These are phyloP conservation scores for Gonium pectorale DNA, from an alignment of 139 green algal genomes.

Conservation along the genomic window DNA sequence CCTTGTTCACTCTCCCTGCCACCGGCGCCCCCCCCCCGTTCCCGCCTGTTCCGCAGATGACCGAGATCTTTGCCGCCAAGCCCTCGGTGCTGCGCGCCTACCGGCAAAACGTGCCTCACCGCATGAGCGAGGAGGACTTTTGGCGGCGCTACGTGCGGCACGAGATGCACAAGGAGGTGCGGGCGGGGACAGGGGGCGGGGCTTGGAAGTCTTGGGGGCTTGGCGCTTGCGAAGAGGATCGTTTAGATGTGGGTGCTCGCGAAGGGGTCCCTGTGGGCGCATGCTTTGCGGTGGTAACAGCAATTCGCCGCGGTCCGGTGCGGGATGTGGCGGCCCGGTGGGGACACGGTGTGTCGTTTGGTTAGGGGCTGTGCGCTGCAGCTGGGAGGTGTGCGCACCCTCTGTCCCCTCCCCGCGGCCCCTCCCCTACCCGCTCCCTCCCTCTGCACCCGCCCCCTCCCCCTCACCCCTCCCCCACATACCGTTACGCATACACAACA, in stretches of 20 bases:
- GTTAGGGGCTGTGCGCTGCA: too few relatives aligned
- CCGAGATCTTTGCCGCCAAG: constrained; percentile 40
- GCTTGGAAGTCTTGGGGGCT: neutral
- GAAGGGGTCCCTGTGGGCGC: too few relatives aligned
- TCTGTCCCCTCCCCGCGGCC: neutral
- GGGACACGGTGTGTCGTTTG: too few relatives aligned
- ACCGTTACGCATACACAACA: too few relatives aligned
- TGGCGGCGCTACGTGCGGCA: constrained; percentile 38
- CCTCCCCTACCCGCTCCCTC: neutral
- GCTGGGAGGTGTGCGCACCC: too few relatives aligned
- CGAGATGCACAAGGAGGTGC: constrained; percentile 39
- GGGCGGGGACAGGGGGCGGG: neutral
- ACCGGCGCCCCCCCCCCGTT: neutral
- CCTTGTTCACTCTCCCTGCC: too few relatives aligned
- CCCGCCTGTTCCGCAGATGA: neutral
- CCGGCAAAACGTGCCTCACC: constrained; percentile 26
- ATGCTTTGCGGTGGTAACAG: too few relatives aligned
- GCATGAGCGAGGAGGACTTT: constrained; percentile 43
- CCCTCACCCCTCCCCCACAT: too few relatives aligned
- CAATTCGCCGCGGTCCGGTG: too few relatives aligned
- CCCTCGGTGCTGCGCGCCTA: constrained; percentile 27
- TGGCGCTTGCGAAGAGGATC: neutral
- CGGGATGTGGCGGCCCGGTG: neutral
- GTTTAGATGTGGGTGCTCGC: too few relatives aligned
- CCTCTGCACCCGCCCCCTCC: too few relatives aligned